Base-by-base conservation (phyloP, 345 rosid genomes). In the Populus alba region DNA sequence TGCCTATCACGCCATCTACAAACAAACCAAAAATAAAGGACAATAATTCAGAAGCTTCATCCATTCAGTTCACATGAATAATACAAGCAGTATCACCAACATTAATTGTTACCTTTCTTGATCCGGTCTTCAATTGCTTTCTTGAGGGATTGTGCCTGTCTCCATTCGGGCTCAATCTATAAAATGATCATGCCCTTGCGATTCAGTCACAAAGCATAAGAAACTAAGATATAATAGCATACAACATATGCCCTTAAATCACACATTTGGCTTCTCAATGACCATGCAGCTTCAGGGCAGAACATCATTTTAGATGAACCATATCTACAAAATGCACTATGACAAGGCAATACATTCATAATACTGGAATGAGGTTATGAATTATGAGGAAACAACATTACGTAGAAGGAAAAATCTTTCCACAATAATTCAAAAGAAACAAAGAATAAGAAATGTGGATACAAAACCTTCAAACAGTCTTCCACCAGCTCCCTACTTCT, bases 1-100 rank as follows among this genome's bases (percentile, higher is more conserved):
- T 91, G 82, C 98, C 95, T 78, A 94, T 92, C 25, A 91, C 88
- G 84, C 95, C 94, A 86, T 92, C 95, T 94, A 85, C 80, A 78
- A 66, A 31, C 12, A 71, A 51, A 79, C 38, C 70, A 67, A 63
- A 33, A 18, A 80, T 22, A n/a, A 23, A n/a, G 51, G 31, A 55
- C 17, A 16, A n/a, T n/a, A 41, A 45, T 31, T 62, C 59, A 45
- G 70, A 6, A 37, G 66, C 29, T 33, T 23, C 45, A 38, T 3
- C 13, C 53, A 37, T 3, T 57, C 59, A 66, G 25, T 23, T 73
- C 75, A 47, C 38, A 65, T 33, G 25, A 39, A 75, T 15, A 71
- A 17, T 47, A 45, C 38, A 12, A 33, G 35, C 33, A 75, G 57
- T 12, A 7, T 31, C 27, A 41, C 22, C 7, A 69, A 43, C 7